These are phyloP conservation scores for Caryopteris hybrid DNA, from an alignment of 305 asterid species.

Conservation along the genomic window DNA sequence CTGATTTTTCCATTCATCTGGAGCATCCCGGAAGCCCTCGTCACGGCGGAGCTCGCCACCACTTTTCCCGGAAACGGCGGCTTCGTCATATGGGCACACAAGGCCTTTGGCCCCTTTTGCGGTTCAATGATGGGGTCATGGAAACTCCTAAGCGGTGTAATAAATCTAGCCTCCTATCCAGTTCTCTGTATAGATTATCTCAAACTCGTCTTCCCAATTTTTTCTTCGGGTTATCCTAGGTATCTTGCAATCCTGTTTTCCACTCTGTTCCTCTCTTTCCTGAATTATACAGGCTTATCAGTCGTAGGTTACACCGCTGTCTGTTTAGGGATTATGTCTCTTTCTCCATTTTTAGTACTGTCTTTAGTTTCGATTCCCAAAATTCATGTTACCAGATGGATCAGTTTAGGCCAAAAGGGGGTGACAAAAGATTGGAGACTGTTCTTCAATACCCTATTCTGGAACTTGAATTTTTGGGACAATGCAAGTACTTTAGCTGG, in stretches of 20 bases:
- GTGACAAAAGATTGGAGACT: slow-evolving; percentile 34
- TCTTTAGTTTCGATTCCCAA: slow-evolving; percentile 31
- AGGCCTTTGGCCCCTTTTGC: slow-evolving; percentile 52
- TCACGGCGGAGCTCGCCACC: slow-evolving; percentile 58
- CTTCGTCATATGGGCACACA: slow-evolving; percentile 51
- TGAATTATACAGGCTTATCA: slow-evolving; percentile 42
- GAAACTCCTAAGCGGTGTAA: slow-evolving; percentile 47
- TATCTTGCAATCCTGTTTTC: slow-evolving; percentile 23
- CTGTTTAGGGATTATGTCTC: slow-evolving; percentile 36
- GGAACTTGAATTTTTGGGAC: slow-evolving; percentile 62
- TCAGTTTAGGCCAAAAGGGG: slow-evolving; percentile 40
- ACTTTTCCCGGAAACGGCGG: slow-evolving; percentile 61
- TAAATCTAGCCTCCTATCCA: slow-evolving; percentile 46
- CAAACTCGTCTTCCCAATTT: slow-evolving; percentile 30
- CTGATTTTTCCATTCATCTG: slow-evolving; percentile 43
- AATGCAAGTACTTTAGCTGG: slow-evolving; percentile 61
- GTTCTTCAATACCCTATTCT: slow-evolving; percentile 37
- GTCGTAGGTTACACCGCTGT: slow-evolving; percentile 48
- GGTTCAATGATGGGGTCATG: slow-evolving; percentile 52
- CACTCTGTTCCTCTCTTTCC: slow-evolving; percentile 28
- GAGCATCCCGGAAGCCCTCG: slow-evolving; percentile 48
- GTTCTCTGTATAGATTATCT: slow-evolving; percentile 39
- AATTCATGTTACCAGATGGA: slow-evolving; percentile 36
- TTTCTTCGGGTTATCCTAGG: slow-evolving; percentile 40
- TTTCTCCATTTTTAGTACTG: slow-evolving; percentile 33